Evolutionary conservation across 208 protist species (phyloP).

Genomic region (Trypanosoma rangeli): DNA sequence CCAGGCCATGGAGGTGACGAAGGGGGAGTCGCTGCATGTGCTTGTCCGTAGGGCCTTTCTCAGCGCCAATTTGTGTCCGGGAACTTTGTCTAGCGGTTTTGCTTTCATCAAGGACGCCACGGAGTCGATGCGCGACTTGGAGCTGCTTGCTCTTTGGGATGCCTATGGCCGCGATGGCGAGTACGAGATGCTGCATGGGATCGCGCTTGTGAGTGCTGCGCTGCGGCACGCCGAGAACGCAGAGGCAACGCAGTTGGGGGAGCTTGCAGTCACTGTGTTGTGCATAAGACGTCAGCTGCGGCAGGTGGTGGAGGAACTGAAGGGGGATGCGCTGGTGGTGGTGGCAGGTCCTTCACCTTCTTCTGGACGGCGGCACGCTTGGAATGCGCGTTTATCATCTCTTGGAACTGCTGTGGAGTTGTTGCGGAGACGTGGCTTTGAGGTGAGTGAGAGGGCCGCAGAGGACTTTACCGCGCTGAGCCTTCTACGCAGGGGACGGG

Average conservation of each 20-base stretch:
- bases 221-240: conserved; percentile 24
- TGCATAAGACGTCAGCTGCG: neutral
- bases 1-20: conserved; percentile 20
- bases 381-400: neutral
- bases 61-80: conserved; percentile 13
- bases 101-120: conserved; percentile 47
- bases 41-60: conserved; percentile 41
- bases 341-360: neutral
- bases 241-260: conserved; percentile 12
- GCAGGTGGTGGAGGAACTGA: conserved; percentile 18
- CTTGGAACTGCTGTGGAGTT: neutral
- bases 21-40: conserved; percentile 20
- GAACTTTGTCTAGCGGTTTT: conserved; percentile 40
- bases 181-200: conserved; percentile 41
- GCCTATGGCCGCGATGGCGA: conserved; percentile 21
- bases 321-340: neutral
- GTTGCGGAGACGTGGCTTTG: conserved; percentile 19
- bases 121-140: conserved; percentile 39
- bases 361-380: neutral
- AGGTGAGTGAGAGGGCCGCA: conserved; percentile 30
- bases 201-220: conserved; percentile 45
- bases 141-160: conserved; percentile 51
- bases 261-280: neutral
- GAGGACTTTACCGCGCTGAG: conserved; percentile 46
- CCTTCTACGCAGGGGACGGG: conserved; percentile 26